Base-by-base conservation (phyloP, 305 asterid genomes). In the Fraxinus xanthoxyloides region DNA sequence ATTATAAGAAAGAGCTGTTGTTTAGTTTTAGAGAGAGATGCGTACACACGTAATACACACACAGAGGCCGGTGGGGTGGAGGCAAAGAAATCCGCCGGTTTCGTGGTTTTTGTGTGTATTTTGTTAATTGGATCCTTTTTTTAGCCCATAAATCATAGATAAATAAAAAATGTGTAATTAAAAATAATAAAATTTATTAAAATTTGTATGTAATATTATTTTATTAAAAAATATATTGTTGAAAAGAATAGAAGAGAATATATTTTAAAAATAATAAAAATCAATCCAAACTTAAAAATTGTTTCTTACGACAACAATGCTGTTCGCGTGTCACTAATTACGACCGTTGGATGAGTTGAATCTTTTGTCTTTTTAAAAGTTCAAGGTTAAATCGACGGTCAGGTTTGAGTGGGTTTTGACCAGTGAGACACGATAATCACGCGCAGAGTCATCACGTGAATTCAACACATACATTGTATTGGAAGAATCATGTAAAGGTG, bases 371-470 rank as follows among this genome's bases (percentile, higher is more conserved):
- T 87, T 87, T 77, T 2, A 51, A 31, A 81, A 72, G 48, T 34
- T 69, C 77, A 77, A 81, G 81, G 81, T 9, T 8, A 40, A 78
- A 81, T 79, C 17, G 51, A 82, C 86, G 90, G 85, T 76, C 1
- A 34, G 87, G 81, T 86, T 75, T n/a, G 38, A 17, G 77, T 31
- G 7, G 24, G 24, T 80, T 51, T 80, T 72, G 73, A 76, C 36
- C 34, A 15, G 19, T 31, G 13, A 36, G 54, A 46, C 48, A 2
- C 80, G 23, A 3, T 0, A 31, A 12, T 63, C 87, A 88, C 92
- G 92, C 92, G 88, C 88, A 56, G 30, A 5, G 34, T 10, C 72
- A 1, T 78, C 85, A 79, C 87, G 89, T 87, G 89, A 38, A 12
- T 8, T 13, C 43, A 7, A 81, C 81, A 32, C 82, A 82, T n/a